Conservation (phyloP, 352 stramenopile genomes). For the Phytophthora nicotianae region DNA sequence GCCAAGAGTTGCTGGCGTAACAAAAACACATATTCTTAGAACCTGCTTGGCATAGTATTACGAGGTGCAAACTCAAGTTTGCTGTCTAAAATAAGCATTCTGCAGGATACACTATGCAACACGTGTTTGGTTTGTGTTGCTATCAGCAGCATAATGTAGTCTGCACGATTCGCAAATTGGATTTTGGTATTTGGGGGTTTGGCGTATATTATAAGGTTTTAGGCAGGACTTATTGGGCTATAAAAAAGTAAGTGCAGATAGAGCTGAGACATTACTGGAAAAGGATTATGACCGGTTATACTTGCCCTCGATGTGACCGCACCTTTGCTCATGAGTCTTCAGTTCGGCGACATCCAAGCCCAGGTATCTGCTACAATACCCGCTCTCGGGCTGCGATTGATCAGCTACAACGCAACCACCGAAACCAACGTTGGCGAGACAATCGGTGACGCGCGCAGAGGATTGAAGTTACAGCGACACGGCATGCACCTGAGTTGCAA, state of each 20-base stretch:
- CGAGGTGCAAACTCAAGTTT: no score
- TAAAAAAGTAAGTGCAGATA: not conserved
- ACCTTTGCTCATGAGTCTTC: not conserved
- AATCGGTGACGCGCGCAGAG: no score
- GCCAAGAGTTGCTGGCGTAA: no score
- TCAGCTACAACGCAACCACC: not conserved
- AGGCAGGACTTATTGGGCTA: not conserved
- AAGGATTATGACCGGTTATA: not conserved
- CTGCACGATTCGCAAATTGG: conserved; percentile 1
- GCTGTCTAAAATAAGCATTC: no score
- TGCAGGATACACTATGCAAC: no score
- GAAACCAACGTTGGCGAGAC: not conserved
- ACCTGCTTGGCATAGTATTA: no score
- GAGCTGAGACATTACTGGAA: not conserved
- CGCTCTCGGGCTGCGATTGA: not conserved
- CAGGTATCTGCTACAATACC: not conserved
- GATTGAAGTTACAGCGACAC: not conserved
- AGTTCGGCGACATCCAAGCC: not conserved
- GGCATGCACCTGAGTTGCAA: not conserved
- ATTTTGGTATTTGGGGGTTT: not conserved
- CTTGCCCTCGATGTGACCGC: not conserved
- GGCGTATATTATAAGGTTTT: not conserved
- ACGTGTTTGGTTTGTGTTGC: no score
- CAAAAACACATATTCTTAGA: no score
- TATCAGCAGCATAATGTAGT: no score